Evolutionary conservation across 176 grass and related monocot genomes (phyloP), one percentile per base, ranked within the genome.

Genomic region (Triticum aestivum): DNA sequence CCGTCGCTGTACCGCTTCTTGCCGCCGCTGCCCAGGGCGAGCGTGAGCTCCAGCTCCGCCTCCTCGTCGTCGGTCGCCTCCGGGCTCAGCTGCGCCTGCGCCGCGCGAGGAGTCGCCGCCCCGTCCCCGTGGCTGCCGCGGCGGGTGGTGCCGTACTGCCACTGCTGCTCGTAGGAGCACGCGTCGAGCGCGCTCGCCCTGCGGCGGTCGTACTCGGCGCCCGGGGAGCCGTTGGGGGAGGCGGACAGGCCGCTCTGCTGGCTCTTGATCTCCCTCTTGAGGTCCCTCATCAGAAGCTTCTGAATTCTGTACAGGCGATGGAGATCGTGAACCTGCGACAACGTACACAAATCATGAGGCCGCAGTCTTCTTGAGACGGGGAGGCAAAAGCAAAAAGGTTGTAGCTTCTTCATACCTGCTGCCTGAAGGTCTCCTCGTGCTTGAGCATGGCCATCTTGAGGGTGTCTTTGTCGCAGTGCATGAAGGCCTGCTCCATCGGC

Each of bases 381-480:
- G 11, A 47, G 11, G 44, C 11, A 41, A 41, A 41, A 41, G 8
- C 39, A 37, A 11, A 49, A 51, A 51, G 47, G 15, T 14, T 52
- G 49, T 52, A 52, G 49, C 47, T 17, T 52, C 14, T 27, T 27
- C 27, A 54, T 85, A 93, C 94, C 65, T 95, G 94, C 62, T 91
- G 94, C 62, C 84, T 93, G 85, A 95, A 95, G 21, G 91, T 95
- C 45, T 95, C 87, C 73, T 95, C 94, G 29, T 95, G 94, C 72
- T 93, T 95, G 87, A 95, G 91, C 91, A 95, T 95, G 67, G 91
- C 91, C 87, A 91, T 83, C 84, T 95, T 95, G 27, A 93, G 85
- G 5, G 54, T 80, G 65, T 89, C 91, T 73, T 83, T 95, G 70
- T 91, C 87, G 34, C 78, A 86, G 73, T 89, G 84, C 77, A 69